Evolutionary conservation across 2,329 filamentous ascomycete genomes (phyloP), one percentile per base, ranked within the genome.

Genomic region (Calonectria pteridis): DNA sequence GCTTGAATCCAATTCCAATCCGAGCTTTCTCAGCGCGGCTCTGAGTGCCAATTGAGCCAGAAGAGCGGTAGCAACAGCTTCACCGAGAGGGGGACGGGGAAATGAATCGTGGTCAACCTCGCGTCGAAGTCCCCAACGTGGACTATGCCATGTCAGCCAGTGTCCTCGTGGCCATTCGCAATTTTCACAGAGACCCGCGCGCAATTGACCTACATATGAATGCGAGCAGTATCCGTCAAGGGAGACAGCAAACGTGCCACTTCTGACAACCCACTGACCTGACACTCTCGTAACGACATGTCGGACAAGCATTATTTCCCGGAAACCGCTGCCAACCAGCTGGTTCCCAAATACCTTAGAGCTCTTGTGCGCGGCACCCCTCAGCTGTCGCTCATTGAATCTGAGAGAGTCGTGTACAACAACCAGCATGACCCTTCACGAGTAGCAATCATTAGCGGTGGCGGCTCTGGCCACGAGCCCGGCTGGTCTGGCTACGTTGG

Each of bases 401-500:
- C 69, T 28, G 69, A 67, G 40, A 43, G 63, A 62, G 69, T 71
- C 20, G 53, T 71, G 50, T 71, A 59, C 63, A 71, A 71, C 63
- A 71, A 71, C 50, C 69, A 67, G 51, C 69, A 71, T 40, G 69
- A 71, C 28, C 23, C 62, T 49, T 49, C 62, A 14, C 69, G 63
- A 33, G 69, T 71, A 58, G 50, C 68, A 49, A 37, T 71, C 62
- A 66, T 71, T 53, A 58, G 59, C 14, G 68, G 68, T 28, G 68
- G 89, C 26, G 89, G 89, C 49, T 90, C 89, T 0, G 89, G 89
- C 55, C 89, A 90, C 81, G 91, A 93, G 78, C 91, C 91, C 26
- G 91, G 91, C 75, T 93, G 91, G 88, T 86, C 89, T 2, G 91
- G 91, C 68, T 93, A 92, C 77, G 91, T 93, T 2, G 91, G 91